Evolutionary conservation across 164 flowering plant species (phyloP), one percentile per base, ranked within the genome.

Genomic region (Akebia trifoliata): DNA sequence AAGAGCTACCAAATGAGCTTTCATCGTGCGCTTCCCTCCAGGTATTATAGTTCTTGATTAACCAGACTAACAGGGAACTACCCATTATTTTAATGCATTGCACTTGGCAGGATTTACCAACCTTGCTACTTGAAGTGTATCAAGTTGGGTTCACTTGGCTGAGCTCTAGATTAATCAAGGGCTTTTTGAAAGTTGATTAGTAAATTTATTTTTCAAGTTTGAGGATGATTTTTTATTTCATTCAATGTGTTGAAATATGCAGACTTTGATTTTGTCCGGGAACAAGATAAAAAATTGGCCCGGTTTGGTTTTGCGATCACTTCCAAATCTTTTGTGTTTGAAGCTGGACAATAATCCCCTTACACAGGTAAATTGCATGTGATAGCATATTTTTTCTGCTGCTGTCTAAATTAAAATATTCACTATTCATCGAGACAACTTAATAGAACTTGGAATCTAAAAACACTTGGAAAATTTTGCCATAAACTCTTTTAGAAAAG

Each of bases 201-300:
- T 2, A 48, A 11, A 1, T 43, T 11, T 50, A 18, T 21, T n/a
- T 34, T 3, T 34, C 15, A 26, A 28, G 25, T 30, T 57, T 50
- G 50, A 9, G 43, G 3, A 12, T n/a, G 38, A 31, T 15, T 45
- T 25, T 12, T 65, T 39, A 50, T 50, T 21, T 21, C 17, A 34
- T 45, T 48, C 37, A 28, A 11, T 21, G 44, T 28, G 37, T 18
- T 24, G 11, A 20, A 20, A 44, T 62, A 8, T 81, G 78, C 95
- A 87, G 97, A 74, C 72, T 64, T 64, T 90, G 65, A 71, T 93
- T 57, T 76, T 90, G 63, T 83, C 99, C 32, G 74, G 76, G 65
- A 93, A 93, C 72, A 86, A 83, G 75, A 76, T 93, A 44, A 71
- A 73, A 64, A 87, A 79, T 26, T 93, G 99, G 99, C 99, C 97